A percentile compares a stretch with the other conserved stretches of the same genome.
phyloP scores from a whole-genome alignment of 768 basidiomycete genomes.

The Kwoniella sp. region DNA sequence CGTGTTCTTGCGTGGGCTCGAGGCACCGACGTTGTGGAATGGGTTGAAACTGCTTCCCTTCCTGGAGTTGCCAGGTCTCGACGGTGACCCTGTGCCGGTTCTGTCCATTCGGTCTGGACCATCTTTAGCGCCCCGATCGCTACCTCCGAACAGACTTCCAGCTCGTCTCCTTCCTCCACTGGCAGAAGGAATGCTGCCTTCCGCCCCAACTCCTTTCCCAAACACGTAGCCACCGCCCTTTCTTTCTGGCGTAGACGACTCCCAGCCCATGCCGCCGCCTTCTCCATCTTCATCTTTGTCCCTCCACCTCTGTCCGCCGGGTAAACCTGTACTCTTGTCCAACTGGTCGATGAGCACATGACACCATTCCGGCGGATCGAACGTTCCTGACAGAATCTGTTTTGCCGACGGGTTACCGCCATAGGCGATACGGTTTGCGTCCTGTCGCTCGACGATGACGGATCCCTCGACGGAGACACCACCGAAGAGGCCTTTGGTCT shows the following conservation, averaged over 20 bases:
- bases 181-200: constrained; percentile 23
- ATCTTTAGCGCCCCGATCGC: constrained; percentile 5
- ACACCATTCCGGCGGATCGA: constrained; percentile 80
- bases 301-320: constrained; percentile 71
- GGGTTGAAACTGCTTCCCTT: constrained; percentile 39
- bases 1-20: constrained; percentile 11
- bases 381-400: constrained; percentile 74
- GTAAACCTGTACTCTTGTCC: constrained; percentile 69
- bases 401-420: constrained; percentile 68
- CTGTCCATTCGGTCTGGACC: background rate
- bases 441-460: constrained; percentile 89
- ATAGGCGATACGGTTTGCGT: constrained; percentile 86
- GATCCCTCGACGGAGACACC: constrained; percentile 80
- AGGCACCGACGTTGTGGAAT: constrained; percentile 24
- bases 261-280: constrained; percentile 30
- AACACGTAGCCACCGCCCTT: constrained; percentile 48
- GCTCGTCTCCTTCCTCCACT: constrained; percentile 30
- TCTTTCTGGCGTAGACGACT: constrained; percentile 5
- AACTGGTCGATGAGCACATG: constrained; percentile 72
- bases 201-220: constrained; percentile 43
- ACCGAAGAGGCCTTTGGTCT: constrained; percentile 90
- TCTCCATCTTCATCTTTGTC: constrained; percentile 54
- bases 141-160: constrained; percentile 30
- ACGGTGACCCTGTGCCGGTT: constrained; percentile 1
- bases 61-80: constrained; percentile 21